Evolutionary conservation across 352 stramenopile genomes (phyloP), one percentile per base, ranked within the genome.

Genomic region (Phytophthora podocarpi): DNA sequence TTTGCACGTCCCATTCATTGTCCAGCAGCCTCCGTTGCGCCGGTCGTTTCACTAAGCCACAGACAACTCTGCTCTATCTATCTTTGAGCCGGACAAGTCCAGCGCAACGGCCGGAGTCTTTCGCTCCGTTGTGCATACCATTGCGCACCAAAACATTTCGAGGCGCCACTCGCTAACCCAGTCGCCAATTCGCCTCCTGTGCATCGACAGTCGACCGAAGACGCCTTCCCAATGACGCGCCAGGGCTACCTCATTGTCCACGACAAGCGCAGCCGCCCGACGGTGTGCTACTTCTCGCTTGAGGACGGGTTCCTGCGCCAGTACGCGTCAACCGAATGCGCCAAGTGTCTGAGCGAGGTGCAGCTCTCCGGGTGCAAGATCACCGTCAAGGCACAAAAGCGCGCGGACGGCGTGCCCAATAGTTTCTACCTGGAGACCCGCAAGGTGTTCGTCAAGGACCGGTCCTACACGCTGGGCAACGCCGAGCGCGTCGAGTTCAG

Each of bases 381-480:
- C 72, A 70, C 71, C 10, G 82, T 95, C 52, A 93, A 93, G 64
- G 79, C 84, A 15, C 82, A 93, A 37, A 89, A 89, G 62, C 83
- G 86, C 41, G 21, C 54, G 0, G 82, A 95, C 47, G 66, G 68
- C 43, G 67, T 90, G 43, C 81, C 84, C 23, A 76, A 93, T 64
- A 91, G 79, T 40, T 95, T 95, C 71, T 90, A 78, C 65, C 70
- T 95, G 48, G 86, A 95, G 72, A 83, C 81, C 8, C 78, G 85
- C 57, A 90, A 89, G 34, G 86, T 95, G 20, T 89, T 92, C 48
- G 86, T 95, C 43, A 95, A 91, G 41, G 86, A 95, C 53, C 76
- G 81, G 10, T 85, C 84, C 50, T 95, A 95, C 72, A 92, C 84
- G 53, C 72, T 95, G 8, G 81, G 80, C 31, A 73, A 63, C 13